These are phyloP conservation scores for Botrytis hyacinthi DNA, from an alignment of 2,329 filamentous ascomycete species.

Conservation along the genomic window DNA sequence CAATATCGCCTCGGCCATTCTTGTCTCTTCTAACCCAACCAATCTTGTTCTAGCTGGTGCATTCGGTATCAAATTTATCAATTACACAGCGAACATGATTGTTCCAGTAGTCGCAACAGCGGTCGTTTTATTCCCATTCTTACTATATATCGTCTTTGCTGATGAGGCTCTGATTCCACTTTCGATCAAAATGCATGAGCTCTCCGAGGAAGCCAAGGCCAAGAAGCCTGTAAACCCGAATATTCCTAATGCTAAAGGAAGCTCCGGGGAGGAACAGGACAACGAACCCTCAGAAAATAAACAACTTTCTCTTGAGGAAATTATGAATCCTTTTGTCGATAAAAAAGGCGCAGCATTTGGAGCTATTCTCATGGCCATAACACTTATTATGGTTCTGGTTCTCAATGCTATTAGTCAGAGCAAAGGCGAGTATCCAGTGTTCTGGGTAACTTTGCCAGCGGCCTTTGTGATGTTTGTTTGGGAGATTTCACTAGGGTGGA, in stretches of 20 bases:
- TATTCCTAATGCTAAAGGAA: slow-evolving; percentile 63
- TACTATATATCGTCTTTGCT: slow-evolving; percentile 68
- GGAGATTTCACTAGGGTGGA: slow-evolving; percentile 64
- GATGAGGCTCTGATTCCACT: slow-evolving; percentile 62
- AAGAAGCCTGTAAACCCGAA: slow-evolving; percentile 68
- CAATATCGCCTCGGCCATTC: slow-evolving; percentile 71
- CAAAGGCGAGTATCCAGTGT: slow-evolving; percentile 56
- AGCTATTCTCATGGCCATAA: slow-evolving; percentile 62
- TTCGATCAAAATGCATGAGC: slow-evolving; percentile 66
- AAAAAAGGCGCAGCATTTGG: slow-evolving; percentile 64
- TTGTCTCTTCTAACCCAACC: slow-evolving; percentile 76
- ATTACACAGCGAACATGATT: slow-evolving; percentile 76
- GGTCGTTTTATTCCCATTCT: slow-evolving; percentile 65
- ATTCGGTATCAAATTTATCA: slow-evolving; percentile 68
- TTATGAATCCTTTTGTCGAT: slow-evolving; percentile 73
- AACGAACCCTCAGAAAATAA: slow-evolving; percentile 50
- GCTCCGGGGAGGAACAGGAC: slow-evolving; percentile 51
- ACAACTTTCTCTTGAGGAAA: slow-evolving; percentile 64
- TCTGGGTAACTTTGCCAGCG: slow-evolving; percentile 67
- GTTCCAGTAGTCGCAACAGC: slow-evolving; percentile 68
- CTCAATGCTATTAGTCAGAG: slow-evolving; percentile 60
- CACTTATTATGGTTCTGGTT: slow-evolving; percentile 62
- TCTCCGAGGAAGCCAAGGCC: slow-evolving; percentile 55
- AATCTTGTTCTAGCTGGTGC: slow-evolving; percentile 73
- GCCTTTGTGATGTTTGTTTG: slow-evolving; percentile 67